phyloP scores from a whole-genome alignment of 805 yeast species.

The Candida oleophila region DNA sequence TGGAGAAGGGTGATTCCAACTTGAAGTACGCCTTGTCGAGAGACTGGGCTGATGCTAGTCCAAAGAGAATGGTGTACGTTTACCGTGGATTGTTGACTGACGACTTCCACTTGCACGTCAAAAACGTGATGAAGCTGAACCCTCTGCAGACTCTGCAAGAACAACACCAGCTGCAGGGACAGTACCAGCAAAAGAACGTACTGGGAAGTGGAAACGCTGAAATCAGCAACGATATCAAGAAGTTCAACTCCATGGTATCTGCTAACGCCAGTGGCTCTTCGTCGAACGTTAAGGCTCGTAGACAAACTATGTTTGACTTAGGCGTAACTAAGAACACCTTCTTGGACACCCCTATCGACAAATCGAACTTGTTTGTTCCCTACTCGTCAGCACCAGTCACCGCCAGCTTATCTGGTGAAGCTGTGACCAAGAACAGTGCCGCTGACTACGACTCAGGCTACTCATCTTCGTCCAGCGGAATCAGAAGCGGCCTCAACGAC shows the following conservation, averaged over 20 bases:
- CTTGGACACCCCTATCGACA: conserved; percentile 34
- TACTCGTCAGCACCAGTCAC: conserved; percentile 78
- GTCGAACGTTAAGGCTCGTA: conserved; percentile 34
- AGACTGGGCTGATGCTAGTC: conserved; percentile 90
- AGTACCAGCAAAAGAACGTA: background rate
- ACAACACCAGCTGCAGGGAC: conserved; percentile 1
- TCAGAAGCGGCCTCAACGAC: background rate
- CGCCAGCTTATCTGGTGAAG: conserved; percentile 50
- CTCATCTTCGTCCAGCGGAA: conserved; percentile 2
- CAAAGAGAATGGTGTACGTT: conserved; percentile 85
- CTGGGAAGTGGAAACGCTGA: background rate
- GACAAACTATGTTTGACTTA: conserved; percentile 54
- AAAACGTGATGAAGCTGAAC: conserved; percentile 46
- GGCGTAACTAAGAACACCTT: conserved; percentile 46
- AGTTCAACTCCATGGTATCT: background rate
- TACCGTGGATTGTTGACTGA: conserved; percentile 75
- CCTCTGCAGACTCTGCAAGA: conserved; percentile 3
- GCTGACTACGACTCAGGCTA: background rate
- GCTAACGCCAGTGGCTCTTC: conserved; percentile 1
- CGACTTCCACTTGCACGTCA: conserved; percentile 74
- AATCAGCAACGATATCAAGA: conserved; percentile 1
- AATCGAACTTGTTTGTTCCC: conserved; percentile 56
- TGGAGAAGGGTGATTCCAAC: conserved; percentile 77
- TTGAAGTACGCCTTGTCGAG: conserved; percentile 74
- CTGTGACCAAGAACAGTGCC: background rate